Percentiles rank a stretch among this genome's conserved stretches.
Evolutionary conservation across 2,329 filamentous ascomycete genomes (phyloP).

Genomic region (Monilinia fructicola): DNA sequence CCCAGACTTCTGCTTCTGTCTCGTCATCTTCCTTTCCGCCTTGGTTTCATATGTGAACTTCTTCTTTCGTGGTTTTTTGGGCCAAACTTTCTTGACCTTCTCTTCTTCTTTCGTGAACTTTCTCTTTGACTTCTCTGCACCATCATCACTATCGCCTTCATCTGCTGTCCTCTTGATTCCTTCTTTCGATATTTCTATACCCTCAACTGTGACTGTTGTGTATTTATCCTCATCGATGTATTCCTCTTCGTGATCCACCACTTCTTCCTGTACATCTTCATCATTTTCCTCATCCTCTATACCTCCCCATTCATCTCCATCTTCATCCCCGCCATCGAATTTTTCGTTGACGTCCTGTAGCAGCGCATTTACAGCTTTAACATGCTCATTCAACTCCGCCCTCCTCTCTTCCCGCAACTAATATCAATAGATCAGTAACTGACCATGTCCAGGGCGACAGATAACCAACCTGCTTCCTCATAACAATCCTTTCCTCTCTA

Average conservation of each 20-base stretch:
- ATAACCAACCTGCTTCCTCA: conserved; percentile 69
- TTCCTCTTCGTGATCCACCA: conserved; percentile 78
- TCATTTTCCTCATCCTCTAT: conserved; percentile 51
- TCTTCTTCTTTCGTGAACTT: conserved; percentile 41
- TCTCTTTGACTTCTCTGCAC: conserved; percentile 40
- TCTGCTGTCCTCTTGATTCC: conserved; percentile 60
- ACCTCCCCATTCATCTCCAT: conserved; percentile 42
- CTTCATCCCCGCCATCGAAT: conserved; percentile 43
- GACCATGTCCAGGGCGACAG: not conserved
- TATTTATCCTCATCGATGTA: conserved; percentile 96
- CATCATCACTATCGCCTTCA: conserved; percentile 41
- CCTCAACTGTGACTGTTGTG: conserved; percentile 91
- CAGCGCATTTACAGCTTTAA: conserved; percentile 68
- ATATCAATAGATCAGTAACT: conserved; percentile 25
- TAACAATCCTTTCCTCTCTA: conserved; percentile 70
- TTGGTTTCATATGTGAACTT: conserved; percentile 94
- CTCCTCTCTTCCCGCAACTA: conserved; percentile 83
- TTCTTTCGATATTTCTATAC: conserved; percentile 75
- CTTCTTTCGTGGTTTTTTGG: conserved; percentile 75
- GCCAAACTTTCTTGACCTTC: conserved; percentile 47
- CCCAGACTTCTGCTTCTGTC: conserved; percentile 70
- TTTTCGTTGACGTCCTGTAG: conserved; percentile 40
- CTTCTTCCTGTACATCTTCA: conserved; percentile 51
- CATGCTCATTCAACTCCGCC: conserved; percentile 77
- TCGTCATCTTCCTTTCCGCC: conserved; percentile 72